Percentiles rank a stretch among this genome's conserved stretches.
phyloP scores from a whole-genome alignment of 2,329 filamentous ascomycete genomes.

The Aureobasidium uvarum region DNA sequence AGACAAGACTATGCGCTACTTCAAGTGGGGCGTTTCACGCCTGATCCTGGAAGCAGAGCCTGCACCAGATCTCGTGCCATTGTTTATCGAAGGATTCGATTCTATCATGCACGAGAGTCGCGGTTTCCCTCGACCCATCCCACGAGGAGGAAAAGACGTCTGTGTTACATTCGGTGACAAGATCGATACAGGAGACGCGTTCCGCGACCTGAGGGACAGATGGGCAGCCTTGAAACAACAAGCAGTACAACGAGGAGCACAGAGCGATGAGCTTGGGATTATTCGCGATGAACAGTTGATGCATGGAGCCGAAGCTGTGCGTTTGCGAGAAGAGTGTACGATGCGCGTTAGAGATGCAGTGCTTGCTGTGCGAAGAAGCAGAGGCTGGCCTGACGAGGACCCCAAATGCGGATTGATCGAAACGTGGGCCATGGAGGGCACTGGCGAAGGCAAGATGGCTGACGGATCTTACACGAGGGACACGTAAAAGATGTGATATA shows the following conservation, averaged over 20 bases:
- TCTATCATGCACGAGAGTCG: constrained; percentile 84
- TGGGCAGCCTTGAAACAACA: constrained; percentile 68
- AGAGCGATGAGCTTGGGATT: constrained; percentile 51
- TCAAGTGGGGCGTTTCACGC: constrained; percentile 95
- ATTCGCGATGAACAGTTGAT: constrained; percentile 66
- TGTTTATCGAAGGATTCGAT: constrained; percentile 91
- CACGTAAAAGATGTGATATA: constrained; percentile 38
- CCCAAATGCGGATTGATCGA: constrained; percentile 72
- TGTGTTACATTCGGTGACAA: constrained; percentile 75
- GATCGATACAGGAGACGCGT: constrained; percentile 68
- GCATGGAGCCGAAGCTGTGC: constrained; percentile 70
- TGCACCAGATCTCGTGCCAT: constrained; percentile 83
- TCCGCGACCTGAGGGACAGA: constrained; percentile 70
- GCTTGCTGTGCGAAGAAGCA: constrained; percentile 67
- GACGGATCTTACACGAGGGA: constrained; percentile 62
- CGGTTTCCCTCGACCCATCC: constrained; percentile 74
- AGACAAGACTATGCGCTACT: constrained; percentile 80
- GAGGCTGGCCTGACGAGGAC: constrained; percentile 78
- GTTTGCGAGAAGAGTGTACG: constrained; percentile 77
- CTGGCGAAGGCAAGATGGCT: constrained; percentile 56
- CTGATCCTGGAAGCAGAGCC: constrained; percentile 87
- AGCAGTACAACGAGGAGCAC: constrained; percentile 44
- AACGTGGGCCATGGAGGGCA: constrained; percentile 66
- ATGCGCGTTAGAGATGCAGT: constrained; percentile 75
- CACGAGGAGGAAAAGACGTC: constrained; percentile 68